Base-by-base conservation (phyloP, 2,329 filamentous ascomycete species). In the Cordyceps militaris region DNA sequence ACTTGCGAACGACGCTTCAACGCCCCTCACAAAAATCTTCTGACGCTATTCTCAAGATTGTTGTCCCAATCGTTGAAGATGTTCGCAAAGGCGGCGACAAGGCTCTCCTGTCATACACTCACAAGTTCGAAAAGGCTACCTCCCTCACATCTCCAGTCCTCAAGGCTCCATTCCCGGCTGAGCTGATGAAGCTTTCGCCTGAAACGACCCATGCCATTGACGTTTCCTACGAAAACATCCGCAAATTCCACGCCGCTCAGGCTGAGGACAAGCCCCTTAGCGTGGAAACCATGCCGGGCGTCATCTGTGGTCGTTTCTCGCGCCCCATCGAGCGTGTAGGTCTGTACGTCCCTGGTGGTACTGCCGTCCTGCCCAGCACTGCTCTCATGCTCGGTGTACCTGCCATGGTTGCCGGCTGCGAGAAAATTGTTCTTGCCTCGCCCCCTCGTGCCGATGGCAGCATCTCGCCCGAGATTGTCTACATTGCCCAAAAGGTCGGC, bases 321-420 rank as follows among this genome's bases (percentile, higher is more conserved):
- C 82, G 94, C 21, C 88, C 94, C 0, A 97, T 99, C 62, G 94
- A 97, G 73, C 82, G 91, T 38, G 94, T 99, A n/a, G 94, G 94
- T 62, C 79, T 97, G 6, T 99, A 99, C 73, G 88, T 99, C 16
- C 94, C 94, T 7, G 94, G 94, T 58, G 94, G 94, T 61, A 99
- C 94, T 1, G 94, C 94, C 1, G 94, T 99, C n/a, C 80, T 99
- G 42, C 94, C 94, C 13, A 96, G 91, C 57, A 97, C 94, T 8
- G 94, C 94, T 3, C 86, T 99, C 63, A 99, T 99, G 94, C 82
- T 99, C 56, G 94, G 94, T 69, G 94, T 99, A 4, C 94, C 94
- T 8, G 94, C 94, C 60, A 95, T 95, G 88, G 94, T 97, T 8
- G 94, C 94, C 24, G 94, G 94, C 24, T 99, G 94, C 80, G 85